Base-by-base conservation (phyloP, 805 yeast species). In the Candida fluviatilis region DNA sequence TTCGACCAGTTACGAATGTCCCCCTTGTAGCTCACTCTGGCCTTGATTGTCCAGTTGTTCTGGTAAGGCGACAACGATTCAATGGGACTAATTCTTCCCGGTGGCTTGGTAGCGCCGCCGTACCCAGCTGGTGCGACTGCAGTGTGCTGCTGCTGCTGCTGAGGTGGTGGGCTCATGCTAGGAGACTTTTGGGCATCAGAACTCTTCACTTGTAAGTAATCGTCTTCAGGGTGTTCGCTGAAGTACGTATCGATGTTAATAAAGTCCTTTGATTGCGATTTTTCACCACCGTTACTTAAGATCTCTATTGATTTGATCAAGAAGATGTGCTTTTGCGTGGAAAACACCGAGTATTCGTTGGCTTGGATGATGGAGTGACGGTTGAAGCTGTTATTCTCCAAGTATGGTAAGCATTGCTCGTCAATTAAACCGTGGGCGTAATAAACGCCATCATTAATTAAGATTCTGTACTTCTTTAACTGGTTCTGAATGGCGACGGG, bases 11-110 rank as follows among this genome's bases (percentile, higher is more conserved):
- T 85, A 60, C 87, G 81, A 49, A 91, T 73, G 44, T 88, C 96
- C 39, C 91, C 80, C 61, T 91, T 93, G 60, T 75, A 81, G 1
- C 95, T 81, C 18, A 89, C 93, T 56, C 98, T 80, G 1, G 95
- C 99, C 52, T 87, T 88, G 52, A 93, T 86, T 5, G 91, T 82
- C 98, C 98, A 93, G 36, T 74, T 71, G 55, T 81, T 84, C 58
- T 86, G 93, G 58, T 85, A 93, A 6, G 98, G 98, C 10, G 96
- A 87, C 36, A 93, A 68, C 46, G 82, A 87, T 54, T 87, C 96
- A 49, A 90, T 86, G 8, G 95, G 84, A 49, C 76, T 77, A 28
- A 84, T 68, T 21, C 41, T 38, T 12, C 39, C 39, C n/a, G 40
- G 26, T 11, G 36, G 38, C 7, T 28, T 18, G 12, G 10, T 11